Evolutionary conservation across 768 basidiomycete species (phyloP), one percentile per base, ranked within the genome.

Genomic region (Kwoniella sp.): DNA sequence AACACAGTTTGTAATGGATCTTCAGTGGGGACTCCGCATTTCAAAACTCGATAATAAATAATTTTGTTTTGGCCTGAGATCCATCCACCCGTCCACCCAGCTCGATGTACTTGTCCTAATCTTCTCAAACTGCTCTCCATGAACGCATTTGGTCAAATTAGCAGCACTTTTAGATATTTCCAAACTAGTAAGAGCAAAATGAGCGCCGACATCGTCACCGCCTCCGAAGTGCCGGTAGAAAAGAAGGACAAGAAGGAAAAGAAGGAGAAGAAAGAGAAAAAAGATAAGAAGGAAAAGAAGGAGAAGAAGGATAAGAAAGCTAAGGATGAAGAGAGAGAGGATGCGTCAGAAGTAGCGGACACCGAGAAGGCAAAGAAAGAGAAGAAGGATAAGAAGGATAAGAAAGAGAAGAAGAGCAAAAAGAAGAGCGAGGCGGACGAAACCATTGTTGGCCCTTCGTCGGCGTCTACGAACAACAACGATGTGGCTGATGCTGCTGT

Each of bases 211-310:
- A 44, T 44, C 10, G 40, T 19, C 3, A 33, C 33, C 6, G 10
- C 8, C 10, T 3, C 40, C 10, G 40, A 19, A 9, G 40, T 19
- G 17, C 55, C 60, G 25, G 67, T 65, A 58, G 65, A 64, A 55
- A 57, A 64, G 52, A 49, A 65, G 26, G 46, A 64, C 27, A 58
- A 58, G 50, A 48, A 57, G 33, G 48, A 64, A n/a, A 52, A 58
- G 30, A 68, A 64, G 40, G 64, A 63, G 40, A 60, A 63, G 47
- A 67, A 62, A 50, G 59, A 52, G 26, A 64, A 67, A 27, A 64
- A 71, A 36, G 47, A 55, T 15, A 69, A 66, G 65, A 69, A 61
- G 64, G 40, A 44, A 4, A 44, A 67, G 54, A 67, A 64, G 44
- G 60, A 63, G 5, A 49, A 55, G 48, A 25, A 37, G 21, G 44